Percentiles rank a stretch among this genome's conserved stretches.
Conservation (phyloP, 441 rosid genomes). For the Bruguiera hainesii region DNA sequence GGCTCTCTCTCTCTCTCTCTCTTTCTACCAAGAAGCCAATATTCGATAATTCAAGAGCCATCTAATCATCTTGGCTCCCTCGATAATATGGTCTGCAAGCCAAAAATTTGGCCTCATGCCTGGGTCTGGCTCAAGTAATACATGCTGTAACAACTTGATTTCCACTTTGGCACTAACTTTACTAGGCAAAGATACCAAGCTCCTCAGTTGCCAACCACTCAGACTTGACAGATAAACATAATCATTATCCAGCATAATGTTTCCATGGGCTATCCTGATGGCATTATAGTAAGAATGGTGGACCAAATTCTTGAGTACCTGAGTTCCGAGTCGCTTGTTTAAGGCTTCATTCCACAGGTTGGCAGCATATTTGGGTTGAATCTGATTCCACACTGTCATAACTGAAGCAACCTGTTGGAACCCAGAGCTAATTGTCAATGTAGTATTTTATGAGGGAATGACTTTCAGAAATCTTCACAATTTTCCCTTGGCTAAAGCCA, state of each 20-base stretch:
- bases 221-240: background rate
- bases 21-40: background rate
- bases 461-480: background rate
- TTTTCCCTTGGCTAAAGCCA: background rate
- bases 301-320: conserved; percentile 36
- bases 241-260: background rate
- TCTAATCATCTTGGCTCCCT: conserved; percentile 3
- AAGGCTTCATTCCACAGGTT: conserved; percentile 97
- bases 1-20: too few relatives aligned
- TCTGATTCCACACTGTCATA: conserved; percentile 87
- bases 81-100: background rate
- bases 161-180: background rate
- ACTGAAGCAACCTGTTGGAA: conserved; percentile 85
- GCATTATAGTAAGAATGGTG: background rate
- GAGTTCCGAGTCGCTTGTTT: conserved; percentile 89
- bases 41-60: background rate
- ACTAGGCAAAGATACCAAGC: background rate
- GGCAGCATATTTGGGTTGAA: conserved; percentile 92
- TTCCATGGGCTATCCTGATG: background rate
- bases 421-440: conserved; percentile 16
- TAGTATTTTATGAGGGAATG: background rate
- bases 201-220: background rate
- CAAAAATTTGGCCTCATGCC: background rate
- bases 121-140: background rate
- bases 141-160: background rate